phyloP scores from a whole-genome alignment of 345 rosid genomes.

The Salix viminalis region DNA sequence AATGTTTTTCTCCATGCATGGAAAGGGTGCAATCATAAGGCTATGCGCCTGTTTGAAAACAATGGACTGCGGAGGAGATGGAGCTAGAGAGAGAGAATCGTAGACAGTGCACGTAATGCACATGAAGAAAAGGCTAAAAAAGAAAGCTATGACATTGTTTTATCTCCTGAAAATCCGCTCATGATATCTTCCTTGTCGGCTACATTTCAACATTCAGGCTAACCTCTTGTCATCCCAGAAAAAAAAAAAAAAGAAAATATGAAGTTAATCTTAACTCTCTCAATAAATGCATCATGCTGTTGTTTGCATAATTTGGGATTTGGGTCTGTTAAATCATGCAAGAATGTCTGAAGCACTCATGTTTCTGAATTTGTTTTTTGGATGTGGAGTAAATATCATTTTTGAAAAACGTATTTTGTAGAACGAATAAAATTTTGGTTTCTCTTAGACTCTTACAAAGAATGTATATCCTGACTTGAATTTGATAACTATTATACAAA shows the following conservation, averaged over 20 bases:
- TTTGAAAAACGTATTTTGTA: too few relatives aligned
- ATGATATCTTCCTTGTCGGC: constrained; percentile 39
- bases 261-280: not conserved
- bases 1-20: not conserved
- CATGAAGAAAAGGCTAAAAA: constrained; percentile 23
- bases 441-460: accelerated
- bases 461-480: accelerated
- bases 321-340: not conserved
- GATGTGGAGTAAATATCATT: too few relatives aligned
- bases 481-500: too few relatives aligned
- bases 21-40: not conserved
- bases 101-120: constrained; percentile 10
- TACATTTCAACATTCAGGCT: constrained; percentile 2
- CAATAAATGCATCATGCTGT: not conserved
- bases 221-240: not conserved
- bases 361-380: too few relatives aligned
- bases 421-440: too few relatives aligned
- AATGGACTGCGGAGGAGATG: not conserved
- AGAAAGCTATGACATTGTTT: not conserved
- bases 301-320: not conserved
- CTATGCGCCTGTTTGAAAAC: not conserved
- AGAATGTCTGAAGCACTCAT: not conserved
- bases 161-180: constrained; percentile 40
- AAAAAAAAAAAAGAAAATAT: not conserved
- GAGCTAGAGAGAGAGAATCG: constrained; percentile 10